phyloP scores from a whole-genome alignment of 768 basidiomycete genomes.

The Neoboletus magnificus region DNA sequence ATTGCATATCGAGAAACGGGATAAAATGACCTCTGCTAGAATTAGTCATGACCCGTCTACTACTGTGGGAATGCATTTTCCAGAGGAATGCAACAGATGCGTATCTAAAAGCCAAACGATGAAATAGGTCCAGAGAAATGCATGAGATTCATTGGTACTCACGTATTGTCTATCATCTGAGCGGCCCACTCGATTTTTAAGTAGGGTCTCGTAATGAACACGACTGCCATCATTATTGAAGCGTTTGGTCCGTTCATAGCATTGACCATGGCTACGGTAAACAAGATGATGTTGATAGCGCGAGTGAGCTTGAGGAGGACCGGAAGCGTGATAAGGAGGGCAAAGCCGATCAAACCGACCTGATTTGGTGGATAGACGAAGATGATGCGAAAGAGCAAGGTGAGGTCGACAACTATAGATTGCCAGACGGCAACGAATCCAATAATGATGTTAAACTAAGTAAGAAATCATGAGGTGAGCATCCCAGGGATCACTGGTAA shows the following conservation, averaged over 20 bases:
- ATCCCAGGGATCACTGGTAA: background rate
- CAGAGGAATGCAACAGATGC: slow-evolving; percentile 11
- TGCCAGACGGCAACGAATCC: slow-evolving; percentile 18
- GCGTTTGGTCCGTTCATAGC: slow-evolving; percentile 12
- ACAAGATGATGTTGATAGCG: slow-evolving; percentile 19
- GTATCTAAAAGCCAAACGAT: slow-evolving; percentile 1
- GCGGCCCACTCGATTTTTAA: slow-evolving; percentile 31
- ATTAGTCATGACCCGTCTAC: background rate
- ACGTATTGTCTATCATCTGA: slow-evolving; percentile 30
- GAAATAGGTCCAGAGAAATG: background rate
- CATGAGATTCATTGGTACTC: background rate
- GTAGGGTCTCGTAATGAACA: slow-evolving; percentile 20
- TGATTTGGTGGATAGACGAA: slow-evolving; percentile 18
- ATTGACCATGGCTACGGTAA: slow-evolving; percentile 13
- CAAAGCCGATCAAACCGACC: slow-evolving; percentile 4
- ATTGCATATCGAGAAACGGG: background rate
- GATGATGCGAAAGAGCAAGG: slow-evolving; percentile 23
- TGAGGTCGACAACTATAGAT: slow-evolving; percentile 22
- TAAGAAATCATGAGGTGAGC: background rate
- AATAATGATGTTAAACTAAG: slow-evolving; percentile 13
- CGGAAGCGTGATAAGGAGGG: slow-evolving; percentile 10
- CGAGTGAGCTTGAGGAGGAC: slow-evolving; percentile 25
- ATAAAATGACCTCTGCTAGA: background rate
- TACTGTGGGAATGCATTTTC: background rate
- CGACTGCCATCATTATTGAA: background rate